Conservation (phyloP, 179 eudicot genomes). For the Gypsophila paniculata region DNA sequence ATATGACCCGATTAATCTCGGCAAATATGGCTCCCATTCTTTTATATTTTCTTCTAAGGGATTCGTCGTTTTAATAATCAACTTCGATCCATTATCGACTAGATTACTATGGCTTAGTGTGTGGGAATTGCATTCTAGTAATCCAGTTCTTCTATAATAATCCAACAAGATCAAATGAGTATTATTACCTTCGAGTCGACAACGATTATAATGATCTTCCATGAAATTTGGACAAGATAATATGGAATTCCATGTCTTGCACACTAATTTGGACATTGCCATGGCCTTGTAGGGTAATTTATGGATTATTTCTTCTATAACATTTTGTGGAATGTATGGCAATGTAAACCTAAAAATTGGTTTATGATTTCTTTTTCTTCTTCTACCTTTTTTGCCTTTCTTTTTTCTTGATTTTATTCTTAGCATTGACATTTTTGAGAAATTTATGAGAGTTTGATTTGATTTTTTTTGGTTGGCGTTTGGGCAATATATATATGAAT, state of each 20-base stretch:
- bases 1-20: background rate
- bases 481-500: no score
- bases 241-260: constrained; percentile 5
- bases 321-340: constrained; percentile 6
- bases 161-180: background rate
- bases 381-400: background rate
- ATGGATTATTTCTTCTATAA: constrained; percentile 9
- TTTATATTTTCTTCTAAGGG: background rate
- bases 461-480: background rate
- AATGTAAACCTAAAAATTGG: no score
- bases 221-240: constrained; percentile 1
- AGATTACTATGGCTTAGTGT: background rate
- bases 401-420: background rate
- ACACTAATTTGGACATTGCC: background rate
- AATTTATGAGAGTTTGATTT: background rate
- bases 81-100: background rate
- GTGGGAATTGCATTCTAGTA: background rate
- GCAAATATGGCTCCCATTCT: background rate
- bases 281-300: constrained; percentile 5
- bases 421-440: background rate
- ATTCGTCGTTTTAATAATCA: no score
- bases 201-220: background rate
- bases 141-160: background rate
- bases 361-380: background rate
- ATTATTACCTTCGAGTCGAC: no score